These are phyloP conservation scores for Fusarium sp. DNA, from an alignment of 2,329 filamentous ascomycete genomes.

Conservation along the genomic window DNA sequence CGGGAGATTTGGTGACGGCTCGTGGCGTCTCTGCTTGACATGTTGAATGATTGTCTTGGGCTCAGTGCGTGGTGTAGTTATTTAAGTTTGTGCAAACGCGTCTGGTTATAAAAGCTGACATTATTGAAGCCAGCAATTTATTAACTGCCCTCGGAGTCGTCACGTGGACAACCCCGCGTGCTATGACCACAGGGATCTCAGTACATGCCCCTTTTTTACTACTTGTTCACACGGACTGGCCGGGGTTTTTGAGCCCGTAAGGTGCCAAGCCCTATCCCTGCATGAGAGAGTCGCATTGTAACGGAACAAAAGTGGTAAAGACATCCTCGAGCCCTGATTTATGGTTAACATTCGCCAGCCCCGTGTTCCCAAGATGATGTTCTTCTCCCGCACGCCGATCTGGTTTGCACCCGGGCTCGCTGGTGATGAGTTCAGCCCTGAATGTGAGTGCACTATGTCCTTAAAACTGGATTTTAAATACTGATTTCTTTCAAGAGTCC, in stretches of 20 bases:
- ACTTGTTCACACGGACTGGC: background rate
- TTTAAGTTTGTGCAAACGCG: background rate
- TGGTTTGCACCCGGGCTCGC: background rate
- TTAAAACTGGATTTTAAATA: background rate
- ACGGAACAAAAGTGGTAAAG: background rate
- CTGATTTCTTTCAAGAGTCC: fast-evolving
- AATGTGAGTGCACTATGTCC: background rate
- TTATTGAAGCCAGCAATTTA: no score
- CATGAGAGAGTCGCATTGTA: background rate
- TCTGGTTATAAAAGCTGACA: background rate
- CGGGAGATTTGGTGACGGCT: background rate
- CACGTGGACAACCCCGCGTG: background rate
- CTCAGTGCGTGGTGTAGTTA: background rate
- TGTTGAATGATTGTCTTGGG: no score
- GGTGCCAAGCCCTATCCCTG: fast-evolving
- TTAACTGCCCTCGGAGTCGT: background rate
- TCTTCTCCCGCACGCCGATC: background rate
- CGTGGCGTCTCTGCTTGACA: background rate
- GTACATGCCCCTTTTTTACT: no score
- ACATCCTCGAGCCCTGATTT: fast-evolving
- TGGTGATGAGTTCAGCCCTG: background rate
- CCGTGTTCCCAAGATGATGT: background rate
- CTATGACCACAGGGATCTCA: background rate
- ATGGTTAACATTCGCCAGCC: fast-evolving
- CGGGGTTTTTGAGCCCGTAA: background rate